Conservation (phyloP, 139 green algal genomes). For the Yamagishiella unicocca region DNA sequence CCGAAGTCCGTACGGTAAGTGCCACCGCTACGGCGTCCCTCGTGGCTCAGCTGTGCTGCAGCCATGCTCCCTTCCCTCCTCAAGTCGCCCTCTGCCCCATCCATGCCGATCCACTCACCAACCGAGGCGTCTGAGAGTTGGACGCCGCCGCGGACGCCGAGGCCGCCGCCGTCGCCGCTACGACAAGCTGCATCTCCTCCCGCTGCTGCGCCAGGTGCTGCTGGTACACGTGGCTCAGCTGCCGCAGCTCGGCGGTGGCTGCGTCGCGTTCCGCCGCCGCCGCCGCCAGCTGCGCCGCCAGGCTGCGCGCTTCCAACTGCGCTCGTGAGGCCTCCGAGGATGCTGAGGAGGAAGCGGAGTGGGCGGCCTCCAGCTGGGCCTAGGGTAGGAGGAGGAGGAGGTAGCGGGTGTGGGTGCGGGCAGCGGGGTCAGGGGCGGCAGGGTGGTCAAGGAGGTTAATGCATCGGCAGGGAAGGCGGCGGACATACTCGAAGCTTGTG, state of each 20-base stretch:
- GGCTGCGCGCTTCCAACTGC: background rate
- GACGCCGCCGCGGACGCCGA: background rate
- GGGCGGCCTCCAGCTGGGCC: slow-evolving; percentile 23
- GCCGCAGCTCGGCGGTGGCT: slow-evolving; percentile 23
- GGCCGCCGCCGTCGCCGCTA: background rate
- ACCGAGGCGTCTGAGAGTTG: background rate
- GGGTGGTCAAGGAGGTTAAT: too few species aligned
- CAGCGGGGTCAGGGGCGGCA: background rate
- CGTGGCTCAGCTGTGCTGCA: too few species aligned
- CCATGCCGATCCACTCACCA: background rate
- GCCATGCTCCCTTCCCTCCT: too few species aligned
- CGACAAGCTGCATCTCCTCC: slow-evolving; percentile 27
- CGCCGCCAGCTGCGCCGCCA: slow-evolving; percentile 22
- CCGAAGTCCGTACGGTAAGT: too few species aligned
- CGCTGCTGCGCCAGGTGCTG: slow-evolving; percentile 38
- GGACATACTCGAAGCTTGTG: too few species aligned
- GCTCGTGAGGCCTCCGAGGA: slow-evolving; percentile 18
- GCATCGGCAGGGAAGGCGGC: too few species aligned
- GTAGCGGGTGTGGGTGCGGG: background rate
- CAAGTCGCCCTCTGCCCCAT: too few species aligned
- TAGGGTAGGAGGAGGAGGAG: background rate
- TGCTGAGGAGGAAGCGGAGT: background rate
- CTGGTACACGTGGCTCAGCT: slow-evolving; percentile 46
- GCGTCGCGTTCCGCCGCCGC: slow-evolving; percentile 37
- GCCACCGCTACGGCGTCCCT: too few species aligned